phyloP scores from a whole-genome alignment of 257 asterid species.

The Anisodus tanguticus region DNA sequence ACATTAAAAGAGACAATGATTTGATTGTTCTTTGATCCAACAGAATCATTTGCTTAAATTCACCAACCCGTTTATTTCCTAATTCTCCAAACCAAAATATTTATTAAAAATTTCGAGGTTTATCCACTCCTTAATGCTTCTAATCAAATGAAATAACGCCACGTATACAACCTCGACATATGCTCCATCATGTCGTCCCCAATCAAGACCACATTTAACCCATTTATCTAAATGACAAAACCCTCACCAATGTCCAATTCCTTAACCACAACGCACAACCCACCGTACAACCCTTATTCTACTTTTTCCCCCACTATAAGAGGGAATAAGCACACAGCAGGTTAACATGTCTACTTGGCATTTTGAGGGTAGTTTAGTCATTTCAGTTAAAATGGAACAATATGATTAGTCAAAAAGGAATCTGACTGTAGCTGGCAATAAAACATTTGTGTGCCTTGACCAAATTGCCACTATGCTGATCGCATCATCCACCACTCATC shows the following conservation, averaged over 20 bases:
- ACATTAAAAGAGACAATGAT: constrained; percentile 30
- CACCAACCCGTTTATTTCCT: not conserved
- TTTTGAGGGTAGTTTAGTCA: too few relatives aligned
- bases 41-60: constrained; percentile 42
- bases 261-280: constrained; percentile 25
- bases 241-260: constrained; percentile 42
- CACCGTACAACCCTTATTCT: not conserved
- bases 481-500: too few relatives aligned
- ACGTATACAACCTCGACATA: constrained; percentile 45
- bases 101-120: constrained; percentile 8
- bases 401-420: too few relatives aligned
- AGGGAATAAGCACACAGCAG: too few relatives aligned
- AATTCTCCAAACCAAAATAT: not conserved
- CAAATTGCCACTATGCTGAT: too few relatives aligned
- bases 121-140: constrained; percentile 30
- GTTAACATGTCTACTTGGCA: too few relatives aligned
- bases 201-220: constrained; percentile 42
- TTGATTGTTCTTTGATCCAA: constrained; percentile 43
- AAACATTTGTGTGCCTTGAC: too few relatives aligned
- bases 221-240: constrained; percentile 32
- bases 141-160: constrained; percentile 25
- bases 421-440: too few relatives aligned
- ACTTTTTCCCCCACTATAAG: too few relatives aligned
- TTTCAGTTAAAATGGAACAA: too few relatives aligned
- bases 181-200: constrained; percentile 64